Percentiles rank a stretch among this genome's conserved stretches.
These are phyloP conservation scores for Mortierella sp. DNA, from an alignment of 371 early-diverging fungal species.

Conservation along the genomic window DNA sequence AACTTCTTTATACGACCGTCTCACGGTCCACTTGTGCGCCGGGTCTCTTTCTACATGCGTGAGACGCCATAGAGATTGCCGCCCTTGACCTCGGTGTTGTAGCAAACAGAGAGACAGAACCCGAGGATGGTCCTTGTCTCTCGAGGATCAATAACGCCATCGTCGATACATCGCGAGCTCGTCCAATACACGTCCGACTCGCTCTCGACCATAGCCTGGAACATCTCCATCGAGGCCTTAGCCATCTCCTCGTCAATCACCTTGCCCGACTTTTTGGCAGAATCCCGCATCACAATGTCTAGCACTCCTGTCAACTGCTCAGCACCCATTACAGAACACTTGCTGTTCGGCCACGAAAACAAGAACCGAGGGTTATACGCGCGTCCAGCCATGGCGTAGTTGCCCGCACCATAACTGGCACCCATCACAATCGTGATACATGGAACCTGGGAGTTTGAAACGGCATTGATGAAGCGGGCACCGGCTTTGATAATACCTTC, in stretches of 20 bases:
- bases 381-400: conserved; percentile 84
- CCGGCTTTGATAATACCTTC: conserved; percentile 87
- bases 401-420: conserved; percentile 83
- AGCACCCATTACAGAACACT: conserved; percentile 84
- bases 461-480: conserved; percentile 80
- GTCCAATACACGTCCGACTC: conserved; percentile 82
- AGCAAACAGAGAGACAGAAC: conserved; percentile 69
- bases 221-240: conserved; percentile 63
- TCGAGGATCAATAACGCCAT: conserved; percentile 78
- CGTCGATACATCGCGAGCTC: conserved; percentile 74
- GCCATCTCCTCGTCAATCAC: conserved; percentile 72
- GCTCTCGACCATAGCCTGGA: conserved; percentile 72
- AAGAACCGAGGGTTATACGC: conserved; percentile 81
- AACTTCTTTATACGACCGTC: too few relatives aligned
- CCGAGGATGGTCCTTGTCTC: conserved; percentile 73
- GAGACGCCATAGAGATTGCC: conserved; percentile 78
- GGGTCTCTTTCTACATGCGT: conserved; percentile 64
- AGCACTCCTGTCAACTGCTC: conserved; percentile 81
- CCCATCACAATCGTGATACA: conserved; percentile 83
- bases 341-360: conserved; percentile 83
- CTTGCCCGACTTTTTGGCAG: conserved; percentile 64
- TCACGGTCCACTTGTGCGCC: too few relatives aligned
- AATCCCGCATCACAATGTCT: conserved; percentile 78
- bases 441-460: conserved; percentile 78
- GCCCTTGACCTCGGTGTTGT: conserved; percentile 70